Evolutionary conservation across 306 rosid genomes (phyloP).

Genomic region (Senna siamea): DNA sequence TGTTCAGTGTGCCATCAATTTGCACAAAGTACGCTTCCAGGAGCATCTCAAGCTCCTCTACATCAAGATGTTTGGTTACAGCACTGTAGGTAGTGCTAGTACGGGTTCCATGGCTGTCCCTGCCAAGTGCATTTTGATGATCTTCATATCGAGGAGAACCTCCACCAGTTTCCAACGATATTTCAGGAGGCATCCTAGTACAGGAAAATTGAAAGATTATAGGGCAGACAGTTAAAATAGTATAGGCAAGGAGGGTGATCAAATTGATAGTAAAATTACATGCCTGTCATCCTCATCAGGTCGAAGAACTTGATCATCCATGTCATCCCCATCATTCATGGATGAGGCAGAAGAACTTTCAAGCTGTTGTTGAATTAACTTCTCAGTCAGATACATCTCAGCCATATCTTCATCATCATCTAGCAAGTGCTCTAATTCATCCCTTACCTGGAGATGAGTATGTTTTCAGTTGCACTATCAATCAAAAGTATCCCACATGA

Average conservation of each 20-base stretch:
- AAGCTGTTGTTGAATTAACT: conserved; percentile 63
- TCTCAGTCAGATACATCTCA: conserved; percentile 92
- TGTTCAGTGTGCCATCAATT: conserved; percentile 88
- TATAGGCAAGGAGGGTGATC: background rate
- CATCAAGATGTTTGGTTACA: conserved; percentile 74
- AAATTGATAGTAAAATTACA: conserved; percentile 29
- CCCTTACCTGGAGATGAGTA: conserved; percentile 65
- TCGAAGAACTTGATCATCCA: conserved; percentile 48
- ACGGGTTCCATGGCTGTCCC: conserved; percentile 75
- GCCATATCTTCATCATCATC: conserved; percentile 99
- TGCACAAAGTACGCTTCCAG: conserved; percentile 97
- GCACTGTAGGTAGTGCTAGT: conserved; percentile 70
- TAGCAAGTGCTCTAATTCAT: conserved; percentile 90
- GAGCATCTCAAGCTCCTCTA: conserved; percentile 98
- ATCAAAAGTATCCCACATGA: conserved; percentile 14
- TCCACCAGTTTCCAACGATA: conserved; percentile 60
- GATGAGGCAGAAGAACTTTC: conserved; percentile 71
- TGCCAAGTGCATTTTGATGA: conserved; percentile 45
- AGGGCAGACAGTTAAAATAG: background rate
- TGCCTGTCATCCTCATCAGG: conserved; percentile 60
- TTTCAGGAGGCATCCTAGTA: conserved; percentile 57
- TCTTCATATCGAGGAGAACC: conserved; percentile 45
- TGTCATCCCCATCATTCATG: conserved; percentile 45
- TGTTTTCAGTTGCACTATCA: background rate
- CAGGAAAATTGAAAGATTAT: conserved; percentile 23